Evolutionary conservation across 1,284 basidiomycete genomes (phyloP), one percentile per base, ranked within the genome.

Genomic region (Violaceomyces palustris): DNA sequence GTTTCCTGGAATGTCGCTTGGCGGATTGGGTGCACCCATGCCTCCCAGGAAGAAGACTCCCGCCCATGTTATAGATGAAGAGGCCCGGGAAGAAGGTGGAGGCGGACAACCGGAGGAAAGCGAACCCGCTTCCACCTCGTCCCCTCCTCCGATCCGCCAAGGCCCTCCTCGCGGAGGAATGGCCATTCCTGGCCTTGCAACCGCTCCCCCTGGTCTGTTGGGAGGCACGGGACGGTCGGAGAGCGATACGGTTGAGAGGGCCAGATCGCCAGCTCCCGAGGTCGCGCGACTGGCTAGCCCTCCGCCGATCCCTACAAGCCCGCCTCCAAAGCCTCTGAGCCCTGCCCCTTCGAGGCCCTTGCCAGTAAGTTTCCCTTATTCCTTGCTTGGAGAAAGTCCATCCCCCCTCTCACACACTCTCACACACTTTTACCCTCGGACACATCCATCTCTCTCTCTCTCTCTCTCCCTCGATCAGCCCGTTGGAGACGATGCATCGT

Each of bases 1-100:
- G 3, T 55, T 43, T 59, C 64, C 41, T 72, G 63, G 88, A 84
- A 72, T 91, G 88, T 87, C 51, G 19, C 50, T 54, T 85, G 86
- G 70, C 82, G 75, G 42, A 74, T 77, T 49, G 74, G 69, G 41
- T 35, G 70, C 22, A 70, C 77, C 17, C 68, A 78, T 39, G 76
- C 78, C 21, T 75, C 77, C 39, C 79, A 78, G 52, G 77, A 79
- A 48, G 72, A 77, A 42, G 62, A 43, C 61, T n/a, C n/a, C n/a
- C n/a, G n/a, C n/a, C n/a, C n/a, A n/a, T n/a, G n/a, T n/a, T n/a
- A n/a, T n/a, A n/a, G n/a, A n/a, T n/a, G n/a, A n/a, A n/a, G n/a
- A n/a, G n/a, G 28, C 45, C 45, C 5, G 66, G 45, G 4, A 75
- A 77, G 3, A 76, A 76, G 15, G 74, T 70, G 17, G 72, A 67